Evolutionary conservation across 164 flowering plant species (phyloP), one percentile per base, ranked within the genome.

Genomic region (Dillenia suffruticosa): DNA sequence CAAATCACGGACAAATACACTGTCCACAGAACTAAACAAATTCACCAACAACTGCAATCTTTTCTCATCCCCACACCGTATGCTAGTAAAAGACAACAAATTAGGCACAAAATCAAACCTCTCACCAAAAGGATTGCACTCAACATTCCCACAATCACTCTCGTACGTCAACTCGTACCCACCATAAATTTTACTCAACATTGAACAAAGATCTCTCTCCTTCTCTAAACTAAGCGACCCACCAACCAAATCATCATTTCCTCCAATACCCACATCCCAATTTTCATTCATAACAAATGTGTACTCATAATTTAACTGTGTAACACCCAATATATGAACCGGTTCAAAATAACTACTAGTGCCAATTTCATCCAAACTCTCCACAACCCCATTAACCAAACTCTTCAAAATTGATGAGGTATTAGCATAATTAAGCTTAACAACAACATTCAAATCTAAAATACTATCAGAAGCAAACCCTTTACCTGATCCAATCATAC

Each of bases 401-500:
- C 76, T 75, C 17, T 73, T 72, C 11, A 53, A 51, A 12, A 68
- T 67, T 8, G 57, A 76, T 11, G 82, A 73, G 59, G 44, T 70
- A 22, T 47, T 70, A 1, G 76, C 57, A 68, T 70, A 77, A 43
- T 70, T 58, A 16, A 84, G 72, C 82, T 82, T 79, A n/a, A 85
- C 72, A 51, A 81, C 76, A 61, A 62, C 78, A 51, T 69, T 57
- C 62, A 77, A 70, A 54, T 66, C 44, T 44, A 74, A 65, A 2
- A 40, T 6, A 3, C 72, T 68, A 76, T 82, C 85, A 64, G 63
- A 58, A n/a, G 44, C 57, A 26, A 44, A 51, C n/a, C 54, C 46
- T 17, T 13, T 24, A 22, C 72, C 74, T 1, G 74, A 67, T 49
- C 89, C 91, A 15, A 84, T 79, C 86, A 82, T 69, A 64, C 95